These are phyloP conservation scores for Penicillium sp. DNA, from an alignment of 2,329 filamentous ascomycete species.

Conservation along the genomic window DNA sequence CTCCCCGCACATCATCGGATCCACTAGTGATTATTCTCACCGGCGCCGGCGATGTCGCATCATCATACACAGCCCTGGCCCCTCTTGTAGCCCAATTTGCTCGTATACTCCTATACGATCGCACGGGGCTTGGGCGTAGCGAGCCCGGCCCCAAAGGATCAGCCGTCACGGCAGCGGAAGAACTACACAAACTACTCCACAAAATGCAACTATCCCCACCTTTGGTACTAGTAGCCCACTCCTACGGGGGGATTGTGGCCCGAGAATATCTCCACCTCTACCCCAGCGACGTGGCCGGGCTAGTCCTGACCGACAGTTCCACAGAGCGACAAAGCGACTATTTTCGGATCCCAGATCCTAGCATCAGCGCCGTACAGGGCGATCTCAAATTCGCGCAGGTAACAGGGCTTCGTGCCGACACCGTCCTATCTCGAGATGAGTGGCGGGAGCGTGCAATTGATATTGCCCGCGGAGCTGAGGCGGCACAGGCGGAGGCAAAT, in stretches of 20 bases:
- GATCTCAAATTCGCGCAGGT: constrained; percentile 32
- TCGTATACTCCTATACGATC: constrained; percentile 38
- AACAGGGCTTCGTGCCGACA: constrained; percentile 31
- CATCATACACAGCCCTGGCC: constrained; percentile 35
- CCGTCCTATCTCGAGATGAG: constrained; percentile 34
- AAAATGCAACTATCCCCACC: constrained; percentile 25
- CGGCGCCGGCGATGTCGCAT: constrained; percentile 38
- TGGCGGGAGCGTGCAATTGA: constrained; percentile 35
- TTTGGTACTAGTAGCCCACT: constrained; percentile 40
- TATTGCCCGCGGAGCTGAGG: constrained; percentile 24
- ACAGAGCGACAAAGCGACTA: constrained; percentile 35
- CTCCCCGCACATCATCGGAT: constrained; percentile 20
- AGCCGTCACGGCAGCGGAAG: constrained; percentile 30
- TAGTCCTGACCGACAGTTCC: constrained; percentile 40
- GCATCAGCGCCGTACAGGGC: constrained; percentile 33
- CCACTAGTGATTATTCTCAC: constrained; percentile 37
- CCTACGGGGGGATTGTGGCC: constrained; percentile 42
- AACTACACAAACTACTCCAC: constrained; percentile 33
- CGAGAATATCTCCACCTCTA: constrained; percentile 40
- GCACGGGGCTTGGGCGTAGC: constrained; percentile 40
- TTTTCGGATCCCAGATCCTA: constrained; percentile 32
- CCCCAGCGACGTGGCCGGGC: constrained; percentile 31
- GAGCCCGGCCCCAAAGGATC: constrained; percentile 19
- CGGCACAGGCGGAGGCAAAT: constrained; percentile 24
- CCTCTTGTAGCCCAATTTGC: constrained; percentile 30